A percentile compares a stretch with the other conserved stretches of the same genome.
Conservation (phyloP, 768 basidiomycete species). For the Psilocybe tampanensis region DNA sequence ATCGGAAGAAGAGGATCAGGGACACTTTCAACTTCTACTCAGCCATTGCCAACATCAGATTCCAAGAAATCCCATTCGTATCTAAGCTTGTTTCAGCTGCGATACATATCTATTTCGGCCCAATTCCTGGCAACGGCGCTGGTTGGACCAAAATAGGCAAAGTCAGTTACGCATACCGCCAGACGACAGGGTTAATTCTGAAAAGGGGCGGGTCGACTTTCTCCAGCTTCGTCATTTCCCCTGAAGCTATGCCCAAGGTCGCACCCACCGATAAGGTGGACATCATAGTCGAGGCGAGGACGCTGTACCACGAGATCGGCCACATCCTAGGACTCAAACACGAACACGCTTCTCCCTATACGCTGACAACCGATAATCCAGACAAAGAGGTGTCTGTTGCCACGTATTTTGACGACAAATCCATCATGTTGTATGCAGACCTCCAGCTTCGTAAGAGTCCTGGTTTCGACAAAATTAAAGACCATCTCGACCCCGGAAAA, state of each 20-base stretch:
- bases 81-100: not conserved
- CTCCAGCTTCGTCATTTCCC: not conserved
- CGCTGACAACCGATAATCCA: not conserved
- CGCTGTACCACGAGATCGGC: not conserved
- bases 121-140: not conserved
- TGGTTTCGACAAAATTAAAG: not conserved
- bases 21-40: not conserved
- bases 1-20: not conserved
- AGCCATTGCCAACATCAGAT: not conserved
- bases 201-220: slow-evolving; percentile 1
- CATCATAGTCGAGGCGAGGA: not conserved
- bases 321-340: not conserved
- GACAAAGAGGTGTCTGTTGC: not conserved
- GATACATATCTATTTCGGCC: not conserved
- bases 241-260: not conserved
- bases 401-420: not conserved
- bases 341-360: not conserved
- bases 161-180: not conserved
- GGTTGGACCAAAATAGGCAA: slow-evolving; percentile 5
- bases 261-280: not conserved
- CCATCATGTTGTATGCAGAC: not conserved
- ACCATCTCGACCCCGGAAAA: not conserved
- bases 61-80: not conserved
- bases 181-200: not conserved
- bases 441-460: not conserved